phyloP scores from a whole-genome alignment of 305 asterid species.

The Fraxinus sp. region DNA sequence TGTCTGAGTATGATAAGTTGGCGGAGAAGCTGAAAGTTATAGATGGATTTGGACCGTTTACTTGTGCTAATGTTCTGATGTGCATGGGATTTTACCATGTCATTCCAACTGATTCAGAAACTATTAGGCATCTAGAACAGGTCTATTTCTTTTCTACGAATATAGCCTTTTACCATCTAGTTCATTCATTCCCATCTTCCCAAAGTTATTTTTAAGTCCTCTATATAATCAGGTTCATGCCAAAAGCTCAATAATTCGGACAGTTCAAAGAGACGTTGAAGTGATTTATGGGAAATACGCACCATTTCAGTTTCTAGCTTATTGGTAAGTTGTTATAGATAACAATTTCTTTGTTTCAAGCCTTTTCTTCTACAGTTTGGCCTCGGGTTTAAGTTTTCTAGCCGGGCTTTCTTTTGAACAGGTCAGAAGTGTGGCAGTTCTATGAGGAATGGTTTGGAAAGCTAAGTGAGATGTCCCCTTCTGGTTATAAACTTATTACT shows the following conservation, averaged over 20 bases:
- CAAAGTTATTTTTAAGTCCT: neutral
- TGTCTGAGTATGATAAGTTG: slow-evolving; percentile 45
- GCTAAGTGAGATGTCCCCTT: slow-evolving; percentile 51
- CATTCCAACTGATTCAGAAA: slow-evolving; percentile 84
- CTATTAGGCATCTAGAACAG: slow-evolving; percentile 77
- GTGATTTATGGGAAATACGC: slow-evolving; percentile 62
- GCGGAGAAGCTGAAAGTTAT: slow-evolving; percentile 58
- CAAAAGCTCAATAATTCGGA: slow-evolving; percentile 33
- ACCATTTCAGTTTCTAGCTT: slow-evolving; percentile 80
- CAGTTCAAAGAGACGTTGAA: slow-evolving; percentile 58
- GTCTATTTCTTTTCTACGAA: slow-evolving; percentile 25
- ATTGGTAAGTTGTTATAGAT: slow-evolving; percentile 49
- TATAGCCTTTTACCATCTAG: neutral
- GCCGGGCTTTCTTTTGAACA: slow-evolving; percentile 25
- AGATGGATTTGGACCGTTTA: slow-evolving; percentile 78
- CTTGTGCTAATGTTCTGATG: slow-evolving; percentile 80
- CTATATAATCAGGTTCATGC: slow-evolving; percentile 59
- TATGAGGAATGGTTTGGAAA: slow-evolving; percentile 81
- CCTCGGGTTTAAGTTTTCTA: slow-evolving; percentile 5
- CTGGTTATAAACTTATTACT: slow-evolving; percentile 62
- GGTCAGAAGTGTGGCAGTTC: slow-evolving; percentile 77
- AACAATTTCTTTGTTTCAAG: neutral
- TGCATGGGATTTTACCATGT: slow-evolving; percentile 86
- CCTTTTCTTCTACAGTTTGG: slow-evolving; percentile 4
- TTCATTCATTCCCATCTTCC: neutral